These are phyloP conservation scores for Colletotrichum tropicicola DNA, from an alignment of 2,329 filamentous ascomycete species.

Conservation along the genomic window DNA sequence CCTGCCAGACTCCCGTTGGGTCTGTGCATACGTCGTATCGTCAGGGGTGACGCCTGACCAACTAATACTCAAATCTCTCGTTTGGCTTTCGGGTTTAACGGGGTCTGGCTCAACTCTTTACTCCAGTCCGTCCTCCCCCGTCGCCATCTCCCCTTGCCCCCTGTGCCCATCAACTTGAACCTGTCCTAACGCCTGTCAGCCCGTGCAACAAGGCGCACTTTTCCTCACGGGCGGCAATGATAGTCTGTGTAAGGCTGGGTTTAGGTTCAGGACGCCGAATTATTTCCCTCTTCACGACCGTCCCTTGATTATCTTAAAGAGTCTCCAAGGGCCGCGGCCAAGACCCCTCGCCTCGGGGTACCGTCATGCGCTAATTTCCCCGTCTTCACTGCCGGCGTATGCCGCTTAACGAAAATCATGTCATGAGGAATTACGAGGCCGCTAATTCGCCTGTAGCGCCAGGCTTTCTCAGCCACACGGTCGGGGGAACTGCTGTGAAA, in stretches of 20 bases:
- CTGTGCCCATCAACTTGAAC: not conserved
- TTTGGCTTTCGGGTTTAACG: slow-evolving; percentile 15
- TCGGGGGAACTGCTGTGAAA: not conserved
- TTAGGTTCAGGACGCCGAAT: not conserved
- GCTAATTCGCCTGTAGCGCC: slow-evolving; percentile 2
- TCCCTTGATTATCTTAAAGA: no score
- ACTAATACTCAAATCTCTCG: not conserved
- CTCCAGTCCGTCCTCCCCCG: not conserved
- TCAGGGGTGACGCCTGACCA: not conserved
- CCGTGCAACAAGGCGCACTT: slow-evolving; percentile 18
- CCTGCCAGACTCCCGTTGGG: not conserved
- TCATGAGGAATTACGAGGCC: not conserved
- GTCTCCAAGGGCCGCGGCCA: no score
- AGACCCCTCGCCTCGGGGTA: no score
- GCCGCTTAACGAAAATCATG: no score
- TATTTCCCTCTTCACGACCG: no score
- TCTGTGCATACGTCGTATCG: slow-evolving; percentile 4
- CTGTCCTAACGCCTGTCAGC: slow-evolving; percentile 4
- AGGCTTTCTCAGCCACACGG: not conserved
- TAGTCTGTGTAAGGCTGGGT: slow-evolving; percentile 5
- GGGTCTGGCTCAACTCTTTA: not conserved
- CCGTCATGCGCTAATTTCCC: not conserved
- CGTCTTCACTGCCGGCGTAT: no score
- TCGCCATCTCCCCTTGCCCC: not conserved
- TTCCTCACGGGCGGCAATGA: not conserved